Base-by-base conservation (phyloP, 139 green algal species). In the Medakamo hakoo region DNA sequence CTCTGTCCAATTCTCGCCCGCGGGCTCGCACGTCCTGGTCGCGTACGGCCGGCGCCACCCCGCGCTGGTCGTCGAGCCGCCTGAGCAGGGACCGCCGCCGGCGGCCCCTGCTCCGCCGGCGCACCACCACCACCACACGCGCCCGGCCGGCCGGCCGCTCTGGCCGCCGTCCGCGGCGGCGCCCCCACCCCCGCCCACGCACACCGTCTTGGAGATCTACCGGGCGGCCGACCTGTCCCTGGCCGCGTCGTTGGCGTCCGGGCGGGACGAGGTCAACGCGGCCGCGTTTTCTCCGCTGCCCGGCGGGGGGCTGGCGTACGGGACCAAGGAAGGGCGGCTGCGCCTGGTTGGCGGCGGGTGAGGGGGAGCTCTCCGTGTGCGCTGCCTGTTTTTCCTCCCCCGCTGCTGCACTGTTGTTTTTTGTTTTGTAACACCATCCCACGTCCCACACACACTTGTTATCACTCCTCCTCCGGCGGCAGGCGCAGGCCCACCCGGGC, bases 201-300 rank as follows among this genome's bases (percentile, higher is more conserved):
- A 21, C 40, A 52, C 40, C 9, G 40, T 52, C 9, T 16, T 52
- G 9, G 40, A 52, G 40, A 52, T 52, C 40, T 52, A 62, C 30
- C 52, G 48, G n/a, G 32, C 64, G 40, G 3, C 9, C 40, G 16
- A 92, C 63, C 82, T 95, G 75, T 49, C 48, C 18, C 71, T 95
- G 3, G 77, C 88, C 26, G 73, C 83, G 2, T 80, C 91, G 52
- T 71, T 96, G 63, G 82, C 88, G 16, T 84, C 71, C 23, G 73
- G 72, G 2, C 83, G 91, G 28, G 89, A 96, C 59, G 89, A 96
- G 72, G 85, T 95, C 62, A 96, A 96, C 58, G 86, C 89, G 4
- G 89, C 89, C 1, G 75, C 66, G 22, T 96, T 91, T 62, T 83
- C 92, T 74, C 80, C 87, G 24, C 60, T 68, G 16, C 52, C 83